Conservation (phyloP, 129 eudicot genomes). For the Flaveria sonorensis region DNA sequence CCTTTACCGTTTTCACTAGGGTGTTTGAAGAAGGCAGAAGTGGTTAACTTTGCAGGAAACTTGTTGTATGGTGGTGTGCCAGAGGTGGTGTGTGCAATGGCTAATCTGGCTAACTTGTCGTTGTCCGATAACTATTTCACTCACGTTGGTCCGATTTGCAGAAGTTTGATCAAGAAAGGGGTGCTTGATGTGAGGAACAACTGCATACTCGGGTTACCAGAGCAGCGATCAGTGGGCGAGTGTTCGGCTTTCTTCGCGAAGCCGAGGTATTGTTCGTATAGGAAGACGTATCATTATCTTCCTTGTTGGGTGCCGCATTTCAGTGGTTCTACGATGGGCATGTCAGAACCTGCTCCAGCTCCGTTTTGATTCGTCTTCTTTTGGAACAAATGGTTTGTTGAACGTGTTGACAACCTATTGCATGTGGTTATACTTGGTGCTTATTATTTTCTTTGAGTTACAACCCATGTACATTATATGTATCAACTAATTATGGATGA, state of each 20-base stretch:
- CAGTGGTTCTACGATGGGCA: constrained; percentile 30
- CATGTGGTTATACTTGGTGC: not conserved
- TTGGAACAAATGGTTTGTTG: not conserved
- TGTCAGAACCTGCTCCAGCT: constrained; percentile 54
- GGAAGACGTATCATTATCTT: constrained; percentile 36
- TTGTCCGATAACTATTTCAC: constrained; percentile 63
- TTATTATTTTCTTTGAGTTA: not conserved
- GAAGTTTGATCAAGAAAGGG: constrained; percentile 58
- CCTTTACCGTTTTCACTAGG: constrained; percentile 74
- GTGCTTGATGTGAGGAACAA: constrained; percentile 65
- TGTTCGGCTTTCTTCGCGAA: constrained; percentile 54
- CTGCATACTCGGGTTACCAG: constrained; percentile 62
- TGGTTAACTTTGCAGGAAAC: constrained; percentile 64
- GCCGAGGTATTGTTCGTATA: constrained; percentile 57
- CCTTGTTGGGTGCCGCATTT: constrained; percentile 75
- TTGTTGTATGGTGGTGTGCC: constrained; percentile 69
- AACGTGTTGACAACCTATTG: not conserved
- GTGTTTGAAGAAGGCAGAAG: constrained; percentile 57
- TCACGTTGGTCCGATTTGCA: constrained; percentile 60
- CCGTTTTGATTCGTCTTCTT: constrained; percentile 19
- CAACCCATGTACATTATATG: not conserved
- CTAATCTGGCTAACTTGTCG: constrained; percentile 58
- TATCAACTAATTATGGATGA: no score
- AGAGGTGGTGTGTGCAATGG: constrained; percentile 72
- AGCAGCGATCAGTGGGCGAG: constrained; percentile 49